Conservation (phyloP, 805 yeast genomes). For the Kodamaea laetipori region DNA sequence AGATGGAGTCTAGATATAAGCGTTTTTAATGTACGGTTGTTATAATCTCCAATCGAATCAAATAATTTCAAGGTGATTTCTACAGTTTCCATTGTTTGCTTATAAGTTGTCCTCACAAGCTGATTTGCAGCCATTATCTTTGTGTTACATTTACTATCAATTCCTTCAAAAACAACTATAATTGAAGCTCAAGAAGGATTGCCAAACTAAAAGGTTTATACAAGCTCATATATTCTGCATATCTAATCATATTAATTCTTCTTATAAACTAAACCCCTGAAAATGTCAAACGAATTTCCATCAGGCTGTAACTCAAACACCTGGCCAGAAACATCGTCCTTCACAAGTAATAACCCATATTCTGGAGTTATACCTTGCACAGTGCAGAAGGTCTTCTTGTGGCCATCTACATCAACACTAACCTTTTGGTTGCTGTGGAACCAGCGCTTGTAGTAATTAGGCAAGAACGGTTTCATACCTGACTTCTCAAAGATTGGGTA, state of each 20-base stretch:
- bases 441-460: slow-evolving; percentile 81
- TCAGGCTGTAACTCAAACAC: slow-evolving; percentile 85
- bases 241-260: slow-evolving; percentile 24
- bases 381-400: slow-evolving; percentile 42
- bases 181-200: too few relatives aligned
- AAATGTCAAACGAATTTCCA: slow-evolving; percentile 95
- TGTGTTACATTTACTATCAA: too few relatives aligned
- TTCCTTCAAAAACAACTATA: too few relatives aligned
- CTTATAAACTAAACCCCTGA: slow-evolving; percentile 75
- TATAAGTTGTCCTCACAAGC: too few relatives aligned
- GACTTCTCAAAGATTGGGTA: slow-evolving; percentile 55
- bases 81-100: too few relatives aligned
- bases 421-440: slow-evolving; percentile 70
- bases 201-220: too few relatives aligned
- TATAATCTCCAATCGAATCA: too few relatives aligned
- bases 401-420: slow-evolving; percentile 60
- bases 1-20: too few relatives aligned
- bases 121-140: too few relatives aligned
- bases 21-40: too few relatives aligned
- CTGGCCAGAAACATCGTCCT: slow-evolving; percentile 55
- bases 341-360: slow-evolving; percentile 80
- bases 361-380: slow-evolving; percentile 82
- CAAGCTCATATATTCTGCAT: too few relatives aligned
- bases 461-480: slow-evolving; percentile 72
- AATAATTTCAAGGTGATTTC: too few relatives aligned